Conservation (phyloP, 805 yeast genomes). For the Vanderwaltozyma tropicalis region DNA sequence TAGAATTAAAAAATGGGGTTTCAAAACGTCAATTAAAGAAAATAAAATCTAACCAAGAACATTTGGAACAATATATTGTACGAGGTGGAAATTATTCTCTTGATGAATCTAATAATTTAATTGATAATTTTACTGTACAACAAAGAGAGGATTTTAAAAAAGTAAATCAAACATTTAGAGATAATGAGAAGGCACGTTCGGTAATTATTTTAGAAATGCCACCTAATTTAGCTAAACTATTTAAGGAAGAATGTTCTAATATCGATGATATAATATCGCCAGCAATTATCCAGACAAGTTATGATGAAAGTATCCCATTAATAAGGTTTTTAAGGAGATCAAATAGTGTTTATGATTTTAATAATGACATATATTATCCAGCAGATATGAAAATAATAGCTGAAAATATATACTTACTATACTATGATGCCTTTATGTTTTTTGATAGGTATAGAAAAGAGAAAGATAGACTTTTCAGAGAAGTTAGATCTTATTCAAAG, state of each 20-base stretch:
- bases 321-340: conserved; percentile 44
- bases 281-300: conserved; percentile 18
- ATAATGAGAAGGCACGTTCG: conserved; percentile 40
- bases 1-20: too few relatives aligned
- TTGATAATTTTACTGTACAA: background rate
- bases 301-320: conserved; percentile 30
- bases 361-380: conserved; percentile 47
- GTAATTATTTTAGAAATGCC: conserved; percentile 43
- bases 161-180: conserved; percentile 32
- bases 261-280: conserved; percentile 11
- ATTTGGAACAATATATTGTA: conserved; percentile 13
- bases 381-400: conserved; percentile 30
- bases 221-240: conserved; percentile 14
- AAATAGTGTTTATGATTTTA: conserved; percentile 38
- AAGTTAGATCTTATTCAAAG: conserved; percentile 16
- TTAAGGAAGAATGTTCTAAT: conserved; percentile 23
- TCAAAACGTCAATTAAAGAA: background rate
- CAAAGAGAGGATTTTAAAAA: conserved; percentile 18
- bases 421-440: conserved; percentile 39
- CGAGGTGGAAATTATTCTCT: conserved; percentile 14
- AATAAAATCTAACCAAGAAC: background rate
- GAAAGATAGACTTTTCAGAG: conserved; percentile 17
- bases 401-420: conserved; percentile 37
- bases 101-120: conserved; percentile 13
- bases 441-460: conserved; percentile 27